Conservation (phyloP, 192 early-diverging fungal species). For the Mortierella claussenii region DNA sequence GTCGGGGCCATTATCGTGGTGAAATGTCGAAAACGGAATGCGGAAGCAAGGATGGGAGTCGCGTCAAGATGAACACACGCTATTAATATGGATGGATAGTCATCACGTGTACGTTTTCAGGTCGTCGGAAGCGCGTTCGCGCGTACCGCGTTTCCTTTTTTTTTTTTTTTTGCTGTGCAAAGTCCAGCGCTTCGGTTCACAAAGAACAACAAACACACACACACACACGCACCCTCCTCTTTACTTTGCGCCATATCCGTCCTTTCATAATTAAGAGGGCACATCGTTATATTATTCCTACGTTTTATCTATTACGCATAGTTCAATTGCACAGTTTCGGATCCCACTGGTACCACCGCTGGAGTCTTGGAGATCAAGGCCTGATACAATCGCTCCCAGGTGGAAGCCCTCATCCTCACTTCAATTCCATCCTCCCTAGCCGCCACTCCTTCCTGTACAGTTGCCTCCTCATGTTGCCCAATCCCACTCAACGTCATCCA, state of each 20-base stretch:
- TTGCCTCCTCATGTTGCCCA: conserved; percentile 7
- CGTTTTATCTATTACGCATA: conserved; percentile 49
- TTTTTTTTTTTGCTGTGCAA: conserved; percentile 52
- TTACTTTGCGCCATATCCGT: too few relatives aligned
- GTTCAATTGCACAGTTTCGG: conserved; percentile 35
- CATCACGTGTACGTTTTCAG: too few relatives aligned
- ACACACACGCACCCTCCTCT: too few relatives aligned
- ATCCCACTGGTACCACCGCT: conserved; percentile 33
- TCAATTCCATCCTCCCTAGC: conserved; percentile 43
- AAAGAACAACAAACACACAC: too few relatives aligned
- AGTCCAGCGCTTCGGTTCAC: too few relatives aligned
- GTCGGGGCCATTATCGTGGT: conserved; percentile 22
- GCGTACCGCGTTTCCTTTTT: too few relatives aligned
- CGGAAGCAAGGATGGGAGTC: neutral
- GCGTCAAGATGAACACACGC: too few relatives aligned
- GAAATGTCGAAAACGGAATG: neutral
- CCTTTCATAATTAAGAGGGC: too few relatives aligned
- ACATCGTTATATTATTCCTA: too few relatives aligned
- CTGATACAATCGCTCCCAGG: conserved; percentile 47
- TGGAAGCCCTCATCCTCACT: conserved; percentile 30
- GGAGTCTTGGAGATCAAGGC: conserved; percentile 38
- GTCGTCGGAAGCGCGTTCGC: too few relatives aligned
- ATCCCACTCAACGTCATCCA: conserved; percentile 41
- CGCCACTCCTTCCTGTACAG: conserved; percentile 15
- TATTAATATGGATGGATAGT: too few relatives aligned